These are phyloP conservation scores for Glycyrrhiza uralensis DNA, from an alignment of 306 rosid species.

Conservation along the genomic window DNA sequence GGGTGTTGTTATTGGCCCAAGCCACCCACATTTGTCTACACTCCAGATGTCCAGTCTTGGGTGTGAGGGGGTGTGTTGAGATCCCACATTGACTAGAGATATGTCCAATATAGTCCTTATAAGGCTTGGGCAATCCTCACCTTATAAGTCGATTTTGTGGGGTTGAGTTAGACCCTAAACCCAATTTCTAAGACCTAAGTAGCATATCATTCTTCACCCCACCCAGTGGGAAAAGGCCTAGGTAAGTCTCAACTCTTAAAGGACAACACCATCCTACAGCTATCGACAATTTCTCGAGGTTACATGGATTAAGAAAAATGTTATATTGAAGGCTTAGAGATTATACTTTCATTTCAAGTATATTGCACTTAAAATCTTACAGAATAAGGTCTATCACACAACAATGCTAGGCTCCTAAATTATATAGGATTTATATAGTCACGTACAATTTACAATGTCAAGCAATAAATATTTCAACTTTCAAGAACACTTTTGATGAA, in stretches of 20 bases:
- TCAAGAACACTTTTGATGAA: neutral
- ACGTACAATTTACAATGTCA: neutral
- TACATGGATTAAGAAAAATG: neutral
- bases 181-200: too few relatives aligned
- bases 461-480: neutral
- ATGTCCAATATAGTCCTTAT: too few relatives aligned
- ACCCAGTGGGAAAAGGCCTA: neutral
- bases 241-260: neutral
- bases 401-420: neutral
- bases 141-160: too few relatives aligned
- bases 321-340: neutral
- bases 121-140: too few relatives aligned
- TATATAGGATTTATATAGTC: neutral
- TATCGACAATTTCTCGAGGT: constrained; percentile 5
- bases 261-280: neutral
- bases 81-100: too few relatives aligned
- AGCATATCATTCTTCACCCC: neutral
- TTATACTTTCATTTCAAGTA: neutral
- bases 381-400: neutral
- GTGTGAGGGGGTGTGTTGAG: too few relatives aligned
- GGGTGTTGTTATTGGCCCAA: too few relatives aligned
- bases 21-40: too few relatives aligned
- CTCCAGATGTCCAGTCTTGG: too few relatives aligned
- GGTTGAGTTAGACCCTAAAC: too few relatives aligned
- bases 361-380: too few relatives aligned